Evolutionary conservation across 2,329 filamentous ascomycete genomes (phyloP).

Genomic region (Penicillium psychrosexuale): DNA sequence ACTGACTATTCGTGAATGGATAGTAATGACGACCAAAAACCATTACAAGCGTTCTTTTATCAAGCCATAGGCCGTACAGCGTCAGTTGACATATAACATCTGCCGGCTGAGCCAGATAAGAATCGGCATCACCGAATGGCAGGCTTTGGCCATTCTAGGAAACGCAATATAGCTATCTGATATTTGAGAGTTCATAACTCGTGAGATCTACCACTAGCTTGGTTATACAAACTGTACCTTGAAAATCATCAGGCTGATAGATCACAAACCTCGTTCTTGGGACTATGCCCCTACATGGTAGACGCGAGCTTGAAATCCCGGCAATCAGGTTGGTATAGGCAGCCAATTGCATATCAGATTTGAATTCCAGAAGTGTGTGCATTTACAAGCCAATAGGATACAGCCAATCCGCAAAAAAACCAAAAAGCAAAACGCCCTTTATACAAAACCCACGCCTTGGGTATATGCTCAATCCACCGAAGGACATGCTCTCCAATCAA

Average conservation of each 20-base stretch:
- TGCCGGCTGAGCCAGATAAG: not conserved
- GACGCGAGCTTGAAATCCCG: not conserved
- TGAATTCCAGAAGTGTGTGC: not conserved
- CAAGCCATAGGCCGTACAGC: not conserved
- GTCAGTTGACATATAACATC: not conserved
- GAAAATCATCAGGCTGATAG: not conserved
- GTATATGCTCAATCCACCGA: constrained; percentile 2
- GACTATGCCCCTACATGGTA: not conserved
- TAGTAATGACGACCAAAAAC: not conserved
- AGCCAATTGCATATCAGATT: not conserved
- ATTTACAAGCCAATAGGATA: constrained; percentile 1
- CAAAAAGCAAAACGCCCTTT: not conserved
- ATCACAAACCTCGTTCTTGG: not conserved
- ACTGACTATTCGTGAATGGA: not conserved
- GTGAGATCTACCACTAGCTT: constrained; percentile 7
- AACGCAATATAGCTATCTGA: not conserved
- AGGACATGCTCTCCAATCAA: not conserved
- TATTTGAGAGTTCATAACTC: not conserved
- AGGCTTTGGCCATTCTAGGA: not conserved
- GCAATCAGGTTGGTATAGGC: not conserved
- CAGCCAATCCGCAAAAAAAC: not conserved
- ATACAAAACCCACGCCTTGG: not conserved
- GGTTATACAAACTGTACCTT: not conserved
- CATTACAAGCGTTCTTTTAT: not conserved
- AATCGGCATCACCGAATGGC: not conserved